These are phyloP conservation scores for Akanthomyces uredinophilus DNA, from an alignment of 2,329 filamentous ascomycete species.

Conservation along the genomic window DNA sequence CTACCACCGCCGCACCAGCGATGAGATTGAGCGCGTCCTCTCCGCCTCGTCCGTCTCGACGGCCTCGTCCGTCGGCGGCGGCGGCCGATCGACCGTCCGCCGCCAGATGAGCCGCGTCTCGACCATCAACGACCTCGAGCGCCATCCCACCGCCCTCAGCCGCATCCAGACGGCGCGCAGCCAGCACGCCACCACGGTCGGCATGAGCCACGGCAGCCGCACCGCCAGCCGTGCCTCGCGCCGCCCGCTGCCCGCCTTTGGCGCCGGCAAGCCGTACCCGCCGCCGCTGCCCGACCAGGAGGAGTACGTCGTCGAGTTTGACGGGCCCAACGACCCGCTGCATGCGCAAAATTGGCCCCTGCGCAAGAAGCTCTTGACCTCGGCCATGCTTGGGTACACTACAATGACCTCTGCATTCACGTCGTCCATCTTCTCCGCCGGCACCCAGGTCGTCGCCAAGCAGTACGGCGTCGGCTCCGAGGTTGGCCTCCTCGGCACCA, in stretches of 20 bases:
- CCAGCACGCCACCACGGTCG: constrained; percentile 70
- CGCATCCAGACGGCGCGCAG: constrained; percentile 66
- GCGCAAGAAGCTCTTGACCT: constrained; percentile 68
- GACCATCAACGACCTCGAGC: constrained; percentile 63
- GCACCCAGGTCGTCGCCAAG: constrained; percentile 50
- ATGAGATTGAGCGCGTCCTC: constrained; percentile 56
- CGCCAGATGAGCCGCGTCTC: constrained; percentile 55
- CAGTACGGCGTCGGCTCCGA: constrained; percentile 57
- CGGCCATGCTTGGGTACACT: constrained; percentile 66
- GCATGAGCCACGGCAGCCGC: constrained; percentile 36
- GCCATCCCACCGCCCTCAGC: constrained; percentile 63
- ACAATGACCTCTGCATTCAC: constrained; percentile 68
- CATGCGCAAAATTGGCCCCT: constrained; percentile 86
- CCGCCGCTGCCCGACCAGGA: constrained; percentile 64
- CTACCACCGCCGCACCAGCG: constrained; percentile 37
- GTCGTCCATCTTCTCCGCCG: constrained; percentile 69
- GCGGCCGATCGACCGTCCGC: constrained; percentile 30
- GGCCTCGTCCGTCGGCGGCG: constrained; percentile 32
- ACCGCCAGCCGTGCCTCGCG: constrained; percentile 42
- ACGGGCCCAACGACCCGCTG: constrained; percentile 74
- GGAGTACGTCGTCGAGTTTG: constrained; percentile 79
- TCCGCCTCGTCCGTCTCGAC: constrained; percentile 48
- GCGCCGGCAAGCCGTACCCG: constrained; percentile 69
- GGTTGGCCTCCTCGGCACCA: constrained; percentile 60
- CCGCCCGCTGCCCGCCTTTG: constrained; percentile 63